A percentile compares a stretch with the other conserved stretches of the same genome.
These are phyloP conservation scores for Ogataea salicorniae DNA, from an alignment of 805 yeast species.

Conservation along the genomic window DNA sequence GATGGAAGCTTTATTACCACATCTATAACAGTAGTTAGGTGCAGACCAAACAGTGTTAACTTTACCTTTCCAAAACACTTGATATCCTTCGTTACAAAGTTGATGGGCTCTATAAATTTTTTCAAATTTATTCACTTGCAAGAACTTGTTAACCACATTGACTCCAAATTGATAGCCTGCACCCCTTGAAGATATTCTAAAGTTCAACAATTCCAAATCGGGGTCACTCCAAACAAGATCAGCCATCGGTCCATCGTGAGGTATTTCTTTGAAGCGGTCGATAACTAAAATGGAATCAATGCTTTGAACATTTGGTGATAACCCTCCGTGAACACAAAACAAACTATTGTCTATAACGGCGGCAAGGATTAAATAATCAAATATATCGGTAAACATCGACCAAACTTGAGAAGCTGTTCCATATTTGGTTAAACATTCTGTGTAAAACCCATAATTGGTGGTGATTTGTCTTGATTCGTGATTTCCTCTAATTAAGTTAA, in stretches of 20 bases:
- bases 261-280: slow-evolving; percentile 90
- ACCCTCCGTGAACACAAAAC: slow-evolving; percentile 95
- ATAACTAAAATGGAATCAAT: slow-evolving; percentile 86
- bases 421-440: slow-evolving; percentile 89
- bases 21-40: slow-evolving; percentile 94
- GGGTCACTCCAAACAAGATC: slow-evolving; percentile 99
- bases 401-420: slow-evolving; percentile 72
- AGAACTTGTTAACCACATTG: slow-evolving; percentile 83
- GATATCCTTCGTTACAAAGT: slow-evolving; percentile 93
- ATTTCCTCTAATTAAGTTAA: slow-evolving; percentile 83
- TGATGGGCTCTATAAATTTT: slow-evolving; percentile 94
- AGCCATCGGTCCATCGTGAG: slow-evolving; percentile 99
- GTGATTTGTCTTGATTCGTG: slow-evolving; percentile 97
- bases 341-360: slow-evolving; percentile 87
- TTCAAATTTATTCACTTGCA: slow-evolving; percentile 68
- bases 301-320: slow-evolving; percentile 92
- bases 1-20: slow-evolving; percentile 98
- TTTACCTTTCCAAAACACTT: slow-evolving; percentile 82
- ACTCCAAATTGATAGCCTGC: slow-evolving; percentile 97
- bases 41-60: slow-evolving; percentile 98
- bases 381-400: slow-evolving; percentile 85
- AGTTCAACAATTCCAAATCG: slow-evolving; percentile 73
- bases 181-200: slow-evolving; percentile 88
- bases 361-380: slow-evolving; percentile 83
- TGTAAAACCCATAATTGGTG: slow-evolving; percentile 93